A percentile compares a stretch with the other conserved stretches of the same genome.
Conservation (phyloP, 2,329 filamentous ascomycete genomes). For the Botrytis byssoidea region DNA sequence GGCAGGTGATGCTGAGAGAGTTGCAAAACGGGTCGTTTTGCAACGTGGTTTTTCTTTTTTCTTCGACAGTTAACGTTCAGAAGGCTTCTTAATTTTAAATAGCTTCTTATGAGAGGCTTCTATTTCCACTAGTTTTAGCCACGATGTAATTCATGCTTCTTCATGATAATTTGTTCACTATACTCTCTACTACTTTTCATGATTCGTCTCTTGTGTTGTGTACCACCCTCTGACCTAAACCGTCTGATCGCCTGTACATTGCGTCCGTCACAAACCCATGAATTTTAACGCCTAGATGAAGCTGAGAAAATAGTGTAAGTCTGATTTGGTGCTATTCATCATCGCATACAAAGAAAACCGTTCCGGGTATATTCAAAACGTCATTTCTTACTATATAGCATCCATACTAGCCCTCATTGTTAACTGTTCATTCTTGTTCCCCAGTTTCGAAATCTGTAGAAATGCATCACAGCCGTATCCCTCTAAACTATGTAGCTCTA, state of each 20-base stretch:
- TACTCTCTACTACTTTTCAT: neutral
- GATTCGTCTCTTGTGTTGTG: neutral
- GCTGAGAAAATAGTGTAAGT: neutral
- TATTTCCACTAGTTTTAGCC: conserved; percentile 38
- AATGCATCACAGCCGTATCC: conserved; percentile 97
- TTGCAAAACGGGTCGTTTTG: conserved; percentile 34
- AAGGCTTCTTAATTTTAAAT: conserved; percentile 25
- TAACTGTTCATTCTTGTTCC: conserved; percentile 96
- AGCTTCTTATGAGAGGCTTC: conserved; percentile 29
- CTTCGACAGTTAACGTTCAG: conserved; percentile 22
- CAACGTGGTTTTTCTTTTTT: conserved; percentile 29
- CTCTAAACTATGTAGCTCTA: conserved; percentile 89
- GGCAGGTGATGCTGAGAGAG: conserved; percentile 33
- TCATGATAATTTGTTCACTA: conserved; percentile 20
- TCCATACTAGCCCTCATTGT: conserved; percentile 76
- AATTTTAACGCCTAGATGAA: neutral
- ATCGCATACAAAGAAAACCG: neutral
- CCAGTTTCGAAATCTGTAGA: conserved; percentile 90
- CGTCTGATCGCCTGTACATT: neutral
- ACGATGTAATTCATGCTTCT: conserved; percentile 41
- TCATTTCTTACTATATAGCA: conserved; percentile 50
- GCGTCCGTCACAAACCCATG: neutral
- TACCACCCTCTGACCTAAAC: neutral
- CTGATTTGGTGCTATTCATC: neutral
- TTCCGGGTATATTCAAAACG: conserved; percentile 10